Conservation (phyloP, 331 rosid species). For the Prunus yedoensis region DNA sequence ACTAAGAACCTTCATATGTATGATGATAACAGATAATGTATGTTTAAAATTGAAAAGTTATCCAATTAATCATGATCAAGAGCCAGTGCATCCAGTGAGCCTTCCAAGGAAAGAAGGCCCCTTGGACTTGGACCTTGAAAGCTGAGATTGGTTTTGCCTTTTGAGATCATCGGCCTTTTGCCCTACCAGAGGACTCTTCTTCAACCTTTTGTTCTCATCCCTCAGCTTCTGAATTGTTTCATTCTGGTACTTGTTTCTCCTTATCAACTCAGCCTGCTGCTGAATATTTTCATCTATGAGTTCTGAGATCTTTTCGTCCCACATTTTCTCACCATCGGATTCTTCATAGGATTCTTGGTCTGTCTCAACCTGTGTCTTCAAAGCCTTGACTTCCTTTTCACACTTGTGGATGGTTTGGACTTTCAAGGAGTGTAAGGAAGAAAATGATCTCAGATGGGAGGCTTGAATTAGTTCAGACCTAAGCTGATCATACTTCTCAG, state of each 20-base stretch:
- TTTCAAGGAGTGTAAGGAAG: constrained; percentile 7
- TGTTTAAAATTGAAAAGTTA: neutral
- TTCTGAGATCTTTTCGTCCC: constrained; percentile 3
- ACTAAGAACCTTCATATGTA: neutral
- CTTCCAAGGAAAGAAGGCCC: constrained; percentile 8
- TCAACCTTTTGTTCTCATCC: constrained; percentile 3
- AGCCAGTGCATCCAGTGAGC: constrained; percentile 20
- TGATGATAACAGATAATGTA: neutral
- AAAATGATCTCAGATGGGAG: constrained; percentile 7
- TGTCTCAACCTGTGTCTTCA: neutral
- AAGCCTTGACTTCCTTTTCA: constrained; percentile 1
- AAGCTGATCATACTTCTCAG: constrained; percentile 17
- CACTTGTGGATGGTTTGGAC: constrained; percentile 15
- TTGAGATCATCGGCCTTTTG: too few species aligned
- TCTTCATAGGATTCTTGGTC: neutral
- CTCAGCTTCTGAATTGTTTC: neutral
- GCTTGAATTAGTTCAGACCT: constrained; percentile 18
- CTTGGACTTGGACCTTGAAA: constrained; percentile 6
- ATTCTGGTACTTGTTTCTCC: constrained; percentile 2
- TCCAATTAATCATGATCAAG: neutral
- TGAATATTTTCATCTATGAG: constrained; percentile 1
- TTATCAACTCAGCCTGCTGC: constrained; percentile 12
- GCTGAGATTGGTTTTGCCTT: neutral
- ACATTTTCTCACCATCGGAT: neutral
- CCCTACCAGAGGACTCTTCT: neutral